Base-by-base conservation (phyloP, 179 eudicot genomes). In the Gypsophila paniculata region DNA sequence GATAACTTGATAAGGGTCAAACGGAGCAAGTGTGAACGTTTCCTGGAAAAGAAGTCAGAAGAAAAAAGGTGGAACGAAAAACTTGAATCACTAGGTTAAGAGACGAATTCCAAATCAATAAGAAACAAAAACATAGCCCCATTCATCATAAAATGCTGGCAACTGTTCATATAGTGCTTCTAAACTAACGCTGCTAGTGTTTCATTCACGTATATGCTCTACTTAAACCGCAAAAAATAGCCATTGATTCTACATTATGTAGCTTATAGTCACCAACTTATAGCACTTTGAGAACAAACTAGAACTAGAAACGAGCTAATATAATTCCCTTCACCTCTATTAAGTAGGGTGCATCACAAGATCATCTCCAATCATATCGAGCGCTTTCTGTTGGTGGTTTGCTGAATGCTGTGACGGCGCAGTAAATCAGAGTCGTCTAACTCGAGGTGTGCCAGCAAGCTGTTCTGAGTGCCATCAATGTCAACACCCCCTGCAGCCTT, bases 391-490 rank as follows among this genome's bases (percentile, higher is more conserved):
- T 75, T 69, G 52, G 38, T 53, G 8, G 74, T 58, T 29, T 72
- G 68, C 48, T 67, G 79, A 67, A 46, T 29, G 26, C 51, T 61
- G 60, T 72, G 70, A 48, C 51, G 76, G 44, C 64, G 73, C 32
- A 72, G 54, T 29, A 74, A 23, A 58, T 75, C 79, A 10, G 61
- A 49, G 49, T 75, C 83, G 49, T 77, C 78, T 14, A 61, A 75
- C 76, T 84, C 79, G 59, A 72, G 49, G 51, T 81, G 80, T 29
- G 70, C 48, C 49, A 75, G 39, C 79, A 72, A 44, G 68, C 32
- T 77, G 78, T 74, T 78, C 60, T 75, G 82, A 34, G 87, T 69
- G 42, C 76, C 80, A 64, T 74, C 79, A 23, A 67, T 58, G 29
- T 78, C 78, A 23, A 72, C 57, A 49, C 70, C 71, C 14, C 76